Evolutionary conservation across 371 early-diverging fungal species (phyloP).

Genomic region (Mucor irregularis): DNA sequence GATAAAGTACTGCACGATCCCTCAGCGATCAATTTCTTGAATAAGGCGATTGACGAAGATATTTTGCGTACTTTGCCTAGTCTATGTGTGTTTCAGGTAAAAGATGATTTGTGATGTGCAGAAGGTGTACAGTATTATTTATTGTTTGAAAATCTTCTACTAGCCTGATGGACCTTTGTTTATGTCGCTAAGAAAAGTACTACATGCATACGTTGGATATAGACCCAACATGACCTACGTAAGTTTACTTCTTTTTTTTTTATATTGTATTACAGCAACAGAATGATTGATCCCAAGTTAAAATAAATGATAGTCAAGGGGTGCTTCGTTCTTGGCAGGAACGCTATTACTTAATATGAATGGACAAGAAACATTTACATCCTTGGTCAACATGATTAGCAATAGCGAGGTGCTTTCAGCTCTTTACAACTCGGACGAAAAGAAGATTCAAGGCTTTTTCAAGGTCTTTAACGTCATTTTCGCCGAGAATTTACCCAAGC

Average conservation of each 20-base stretch:
- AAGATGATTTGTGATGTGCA: not conserved
- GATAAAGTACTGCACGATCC: conserved; percentile 19
- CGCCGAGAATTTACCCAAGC: conserved; percentile 52
- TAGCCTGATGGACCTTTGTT: conserved; percentile 54
- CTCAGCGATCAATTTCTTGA: conserved; percentile 27
- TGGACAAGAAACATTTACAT: conserved; percentile 34
- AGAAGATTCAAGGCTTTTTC: conserved; percentile 45
- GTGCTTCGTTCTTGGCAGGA: conserved; percentile 52
- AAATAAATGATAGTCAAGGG: conserved; percentile 48
- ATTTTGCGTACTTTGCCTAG: conserved; percentile 52
- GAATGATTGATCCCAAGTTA: too few species aligned
- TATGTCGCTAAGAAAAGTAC: conserved; percentile 37
- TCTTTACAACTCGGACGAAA: conserved; percentile 38
- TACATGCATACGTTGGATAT: conserved; percentile 46
- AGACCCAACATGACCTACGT: conserved; percentile 38
- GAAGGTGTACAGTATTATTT: not conserved
- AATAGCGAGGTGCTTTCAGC: conserved; percentile 39
- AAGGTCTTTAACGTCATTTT: conserved; percentile 53
- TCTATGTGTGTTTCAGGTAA: conserved; percentile 53
- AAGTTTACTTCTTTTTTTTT: conserved; percentile 12
- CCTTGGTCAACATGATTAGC: conserved; percentile 39
- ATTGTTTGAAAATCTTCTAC: not conserved
- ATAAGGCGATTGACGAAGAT: conserved; percentile 50
- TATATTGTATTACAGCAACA: not conserved
- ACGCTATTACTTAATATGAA: conserved; percentile 50